A percentile compares a stretch with the other conserved stretches of the same genome.
phyloP scores from a whole-genome alignment of 257 asterid genomes.

The Scutellaria barbata region DNA sequence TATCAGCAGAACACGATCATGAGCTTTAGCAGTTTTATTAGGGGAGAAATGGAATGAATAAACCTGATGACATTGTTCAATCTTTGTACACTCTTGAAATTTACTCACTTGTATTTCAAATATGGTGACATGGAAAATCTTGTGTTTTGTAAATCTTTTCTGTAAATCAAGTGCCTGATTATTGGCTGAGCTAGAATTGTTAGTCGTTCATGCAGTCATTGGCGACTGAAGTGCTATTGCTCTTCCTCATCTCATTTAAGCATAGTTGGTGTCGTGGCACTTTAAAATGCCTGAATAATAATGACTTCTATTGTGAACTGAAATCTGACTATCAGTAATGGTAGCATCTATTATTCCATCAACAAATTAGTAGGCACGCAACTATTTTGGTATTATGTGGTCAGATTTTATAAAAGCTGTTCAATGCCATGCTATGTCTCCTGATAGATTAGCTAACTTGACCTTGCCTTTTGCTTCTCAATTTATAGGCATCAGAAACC shows the following conservation, averaged over 20 bases:
- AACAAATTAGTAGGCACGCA: too few species aligned
- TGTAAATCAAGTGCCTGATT: background rate
- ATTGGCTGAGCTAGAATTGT: background rate
- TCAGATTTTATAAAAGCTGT: slow-evolving; percentile 4
- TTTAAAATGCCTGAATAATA: background rate
- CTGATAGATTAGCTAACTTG: slow-evolving; percentile 30
- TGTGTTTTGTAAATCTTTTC: slow-evolving; percentile 9
- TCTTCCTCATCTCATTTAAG: slow-evolving; percentile 11
- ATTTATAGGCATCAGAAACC: slow-evolving; percentile 61
- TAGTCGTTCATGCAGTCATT: background rate
- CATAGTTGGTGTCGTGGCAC: background rate
- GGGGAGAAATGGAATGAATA: background rate
- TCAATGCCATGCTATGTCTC: slow-evolving; percentile 10
- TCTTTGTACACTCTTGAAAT: too few species aligned
- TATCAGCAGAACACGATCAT: too few species aligned
- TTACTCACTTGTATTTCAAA: too few species aligned
- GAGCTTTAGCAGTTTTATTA: too few species aligned
- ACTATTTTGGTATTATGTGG: slow-evolving; percentile 14
- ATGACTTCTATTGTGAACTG: background rate
- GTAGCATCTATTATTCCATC: too few species aligned
- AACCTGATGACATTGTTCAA: too few species aligned
- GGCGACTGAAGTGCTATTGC: background rate
- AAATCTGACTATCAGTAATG: background rate
- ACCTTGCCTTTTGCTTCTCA: slow-evolving; percentile 12
- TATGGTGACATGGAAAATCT: background rate